Percentiles rank a stretch among this genome's conserved stretches.
These are phyloP conservation scores for Debaryomyces maramus DNA, from an alignment of 805 yeast genomes.

Conservation along the genomic window DNA sequence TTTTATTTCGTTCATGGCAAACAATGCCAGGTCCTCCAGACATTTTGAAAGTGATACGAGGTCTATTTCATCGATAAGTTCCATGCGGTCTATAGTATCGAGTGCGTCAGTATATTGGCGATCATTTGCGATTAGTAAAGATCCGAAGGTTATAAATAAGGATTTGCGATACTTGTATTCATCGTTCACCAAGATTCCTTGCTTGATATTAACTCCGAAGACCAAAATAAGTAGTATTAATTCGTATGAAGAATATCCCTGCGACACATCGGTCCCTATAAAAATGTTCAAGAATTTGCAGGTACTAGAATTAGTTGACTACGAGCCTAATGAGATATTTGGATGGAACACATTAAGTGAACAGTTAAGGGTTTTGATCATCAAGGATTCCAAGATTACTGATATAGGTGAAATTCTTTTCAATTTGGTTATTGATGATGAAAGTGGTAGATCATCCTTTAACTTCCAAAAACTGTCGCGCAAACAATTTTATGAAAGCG, in stretches of 20 bases:
- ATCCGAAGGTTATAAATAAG: conserved; percentile 46
- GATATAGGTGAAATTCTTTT: conserved; percentile 55
- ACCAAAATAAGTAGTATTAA: conserved; percentile 56
- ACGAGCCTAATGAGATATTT: conserved; percentile 62
- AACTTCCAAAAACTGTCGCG: conserved; percentile 19
- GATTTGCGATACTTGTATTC: conserved; percentile 59
- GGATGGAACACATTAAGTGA: conserved; percentile 65
- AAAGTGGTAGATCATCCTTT: conserved; percentile 38
- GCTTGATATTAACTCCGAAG: conserved; percentile 60
- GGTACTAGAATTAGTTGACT: conserved; percentile 58
- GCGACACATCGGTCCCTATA: conserved; percentile 69
- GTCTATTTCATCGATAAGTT: conserved; percentile 58
- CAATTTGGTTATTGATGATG: conserved; percentile 56
- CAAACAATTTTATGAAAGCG: conserved; percentile 8
- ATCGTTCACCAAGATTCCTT: conserved; percentile 65
- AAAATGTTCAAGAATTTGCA: conserved; percentile 59
- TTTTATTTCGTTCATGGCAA: conserved; percentile 58
- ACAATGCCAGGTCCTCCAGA: conserved; percentile 47
- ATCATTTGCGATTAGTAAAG: conserved; percentile 33
- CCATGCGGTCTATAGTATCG: conserved; percentile 52
- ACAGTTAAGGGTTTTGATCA: conserved; percentile 52
- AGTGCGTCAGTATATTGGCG: conserved; percentile 45
- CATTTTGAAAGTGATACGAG: conserved; percentile 44
- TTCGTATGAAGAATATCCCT: conserved; percentile 69
- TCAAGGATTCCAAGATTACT: conserved; percentile 50